Evolutionary conservation across 2,329 filamentous ascomycete species (phyloP), one percentile per base, ranked within the genome.

Genomic region (Coniochaeta sp.): DNA sequence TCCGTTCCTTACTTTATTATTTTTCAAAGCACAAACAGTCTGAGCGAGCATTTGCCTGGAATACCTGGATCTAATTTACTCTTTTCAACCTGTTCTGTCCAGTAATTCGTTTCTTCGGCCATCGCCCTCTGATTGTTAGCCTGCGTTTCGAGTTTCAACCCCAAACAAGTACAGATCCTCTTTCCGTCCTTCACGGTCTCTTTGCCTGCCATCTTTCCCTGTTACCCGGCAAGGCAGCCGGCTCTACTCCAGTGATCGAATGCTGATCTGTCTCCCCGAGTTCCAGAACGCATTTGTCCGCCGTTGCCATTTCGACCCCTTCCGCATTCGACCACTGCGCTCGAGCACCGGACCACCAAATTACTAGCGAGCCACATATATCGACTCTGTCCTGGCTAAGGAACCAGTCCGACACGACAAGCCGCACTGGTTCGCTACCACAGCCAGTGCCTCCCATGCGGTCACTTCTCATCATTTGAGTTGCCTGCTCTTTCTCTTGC

Each of bases 1-100:
- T 81, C 78, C 78, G 71, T 76, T 81, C 78, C 73, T 75, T 75
- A 77, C 58, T 81, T 78, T 78, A 71, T 75, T 81, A 78, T 73
- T 75, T 75, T 78, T 58, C 63, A 51, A 59, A 31, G 20, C 26
- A 48, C 8, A 58, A n/a, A n/a, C n/a, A 52, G 49, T 55, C 53
- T 53, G 49, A 53, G 50, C 40, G 50, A 52, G 55, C 49, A 56
- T 59, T 60, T 57, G 52, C 57, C 53, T 53, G 50, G 56, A 57
- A 6, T 6, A 12, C 20, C 38, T 24, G 22, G 58, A 55, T 57
- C 57, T 58, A 56, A 52, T 58, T n/a, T 58, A 30, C 45, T 14
- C 28, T 30, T 31, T n/a, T n/a, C n/a, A 48, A 30, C 24, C n/a
- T n/a, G n/a, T n/a, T n/a, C n/a, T 48, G 24, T 48, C 45, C 45